These are phyloP conservation scores for Knoxdaviesia capensis DNA, from an alignment of 2,329 filamentous ascomycete species.

Conservation along the genomic window DNA sequence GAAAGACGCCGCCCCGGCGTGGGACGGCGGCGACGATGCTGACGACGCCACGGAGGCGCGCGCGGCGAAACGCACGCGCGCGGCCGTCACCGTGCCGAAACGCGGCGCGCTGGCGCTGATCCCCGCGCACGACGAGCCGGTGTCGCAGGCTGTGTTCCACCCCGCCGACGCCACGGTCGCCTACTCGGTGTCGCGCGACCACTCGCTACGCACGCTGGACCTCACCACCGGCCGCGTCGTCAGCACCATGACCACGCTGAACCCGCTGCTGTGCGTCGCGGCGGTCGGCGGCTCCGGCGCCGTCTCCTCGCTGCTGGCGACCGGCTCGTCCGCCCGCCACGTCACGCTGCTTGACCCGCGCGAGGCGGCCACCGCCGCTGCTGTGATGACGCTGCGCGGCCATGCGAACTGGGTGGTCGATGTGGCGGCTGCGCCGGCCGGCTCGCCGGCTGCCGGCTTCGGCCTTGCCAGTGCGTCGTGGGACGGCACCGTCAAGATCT, in stretches of 20 bases:
- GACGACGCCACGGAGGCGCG: slow-evolving; percentile 20
- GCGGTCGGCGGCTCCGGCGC: slow-evolving; percentile 44
- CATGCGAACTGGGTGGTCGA: slow-evolving; percentile 55
- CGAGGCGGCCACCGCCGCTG: slow-evolving; percentile 51
- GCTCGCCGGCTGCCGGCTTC: slow-evolving; percentile 47
- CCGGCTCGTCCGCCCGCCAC: slow-evolving; percentile 68
- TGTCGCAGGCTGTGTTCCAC: slow-evolving; percentile 70
- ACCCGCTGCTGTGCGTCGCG: slow-evolving; percentile 62
- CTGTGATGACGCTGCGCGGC: slow-evolving; percentile 77
- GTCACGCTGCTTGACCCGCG: slow-evolving; percentile 88
- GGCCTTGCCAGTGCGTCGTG: slow-evolving; percentile 78
- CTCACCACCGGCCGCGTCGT: slow-evolving; percentile 63
- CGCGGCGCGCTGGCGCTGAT: slow-evolving; percentile 64
- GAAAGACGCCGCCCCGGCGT: slow-evolving; percentile 54
- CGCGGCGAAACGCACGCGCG: slow-evolving; percentile 4
- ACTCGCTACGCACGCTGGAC: slow-evolving; percentile 80
- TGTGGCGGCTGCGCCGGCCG: slow-evolving; percentile 14
- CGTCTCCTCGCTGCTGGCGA: slow-evolving; percentile 30
- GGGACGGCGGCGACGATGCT: slow-evolving; percentile 44
- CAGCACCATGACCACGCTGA: slow-evolving; percentile 63
- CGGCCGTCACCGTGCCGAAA: slow-evolving; percentile 32
- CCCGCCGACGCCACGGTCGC: slow-evolving; percentile 68
- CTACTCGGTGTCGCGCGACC: slow-evolving; percentile 82
- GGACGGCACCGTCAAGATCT: slow-evolving; percentile 81
- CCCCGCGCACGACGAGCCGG: slow-evolving; percentile 49